phyloP scores from a whole-genome alignment of 768 basidiomycete genomes.

The Sistotremastrum suecicum region DNA sequence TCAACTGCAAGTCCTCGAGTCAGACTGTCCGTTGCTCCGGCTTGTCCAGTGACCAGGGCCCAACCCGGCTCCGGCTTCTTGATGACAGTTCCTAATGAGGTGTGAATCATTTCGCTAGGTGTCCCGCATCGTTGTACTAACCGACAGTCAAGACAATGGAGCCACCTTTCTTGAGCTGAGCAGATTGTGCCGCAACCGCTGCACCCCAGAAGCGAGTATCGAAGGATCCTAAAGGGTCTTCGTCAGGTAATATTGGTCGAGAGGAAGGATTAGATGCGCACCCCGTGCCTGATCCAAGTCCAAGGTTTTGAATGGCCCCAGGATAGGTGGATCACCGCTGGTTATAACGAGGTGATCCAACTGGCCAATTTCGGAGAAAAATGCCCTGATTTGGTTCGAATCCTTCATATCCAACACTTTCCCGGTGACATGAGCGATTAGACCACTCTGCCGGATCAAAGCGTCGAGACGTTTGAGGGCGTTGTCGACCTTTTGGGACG shows the following conservation, averaged over 20 bases:
- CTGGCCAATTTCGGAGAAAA: slow-evolving; percentile 5
- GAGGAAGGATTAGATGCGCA: not conserved
- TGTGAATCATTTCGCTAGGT: not conserved
- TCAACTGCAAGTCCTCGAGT: slow-evolving; percentile 9
- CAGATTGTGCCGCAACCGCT: slow-evolving; percentile 4
- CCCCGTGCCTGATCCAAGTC: slow-evolving; percentile 1
- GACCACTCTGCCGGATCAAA: not conserved
- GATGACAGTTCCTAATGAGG: slow-evolving; percentile 4
- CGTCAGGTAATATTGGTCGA: not conserved
- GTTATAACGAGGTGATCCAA: slow-evolving; percentile 8
- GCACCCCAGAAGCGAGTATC: slow-evolving; percentile 10
- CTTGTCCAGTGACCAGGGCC: slow-evolving; percentile 5
- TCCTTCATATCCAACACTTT: slow-evolving; percentile 1
- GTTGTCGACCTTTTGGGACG: not conserved
- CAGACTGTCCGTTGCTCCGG: slow-evolving; percentile 7
- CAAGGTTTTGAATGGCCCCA: slow-evolving; percentile 1
- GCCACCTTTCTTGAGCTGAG: slow-evolving; percentile 5
- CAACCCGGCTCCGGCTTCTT: slow-evolving; percentile 4
- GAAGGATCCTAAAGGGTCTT: slow-evolving; percentile 2
- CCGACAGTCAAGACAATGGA: slow-evolving; percentile 6
- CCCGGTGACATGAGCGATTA: not conserved
- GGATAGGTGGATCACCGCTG: slow-evolving; percentile 2
- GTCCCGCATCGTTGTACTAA: not conserved
- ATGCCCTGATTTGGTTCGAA: not conserved
- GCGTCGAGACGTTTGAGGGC: slow-evolving; percentile 1